Evolutionary conservation across 148 eudicot species (phyloP).

Genomic region (Silene latifolia): DNA sequence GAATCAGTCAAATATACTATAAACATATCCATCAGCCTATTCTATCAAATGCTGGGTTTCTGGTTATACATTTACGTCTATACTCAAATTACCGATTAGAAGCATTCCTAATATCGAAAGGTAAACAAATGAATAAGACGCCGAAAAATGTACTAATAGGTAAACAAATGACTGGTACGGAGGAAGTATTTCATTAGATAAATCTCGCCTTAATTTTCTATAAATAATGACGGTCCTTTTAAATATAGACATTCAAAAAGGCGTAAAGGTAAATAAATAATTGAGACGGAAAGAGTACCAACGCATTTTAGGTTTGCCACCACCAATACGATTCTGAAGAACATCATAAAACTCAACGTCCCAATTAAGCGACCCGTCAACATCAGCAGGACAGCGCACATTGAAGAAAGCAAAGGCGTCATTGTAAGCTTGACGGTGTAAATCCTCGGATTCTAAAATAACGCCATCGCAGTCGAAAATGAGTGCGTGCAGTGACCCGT

Average conservation of each 20-base stretch:
- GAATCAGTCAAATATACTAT: constrained; percentile 26
- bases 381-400: constrained; percentile 55
- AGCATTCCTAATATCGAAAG: too few species aligned
- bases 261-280: too few species aligned
- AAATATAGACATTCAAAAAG: too few species aligned
- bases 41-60: neutral
- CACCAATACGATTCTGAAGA: constrained; percentile 87
- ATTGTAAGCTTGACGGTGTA: constrained; percentile 92
- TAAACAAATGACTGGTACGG: too few species aligned
- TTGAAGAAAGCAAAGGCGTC: constrained; percentile 79
- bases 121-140: too few species aligned
- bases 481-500: constrained; percentile 36
- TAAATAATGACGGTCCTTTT: too few species aligned
- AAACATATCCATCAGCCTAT: neutral
- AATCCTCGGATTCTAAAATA: constrained; percentile 82
- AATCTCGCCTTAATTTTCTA: too few species aligned
- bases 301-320: constrained; percentile 97
- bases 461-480: constrained; percentile 97
- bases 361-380: constrained; percentile 62
- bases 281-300: constrained; percentile 37
- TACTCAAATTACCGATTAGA: too few species aligned
- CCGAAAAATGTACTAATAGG: too few species aligned
- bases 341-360: constrained; percentile 66
- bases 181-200: too few species aligned
- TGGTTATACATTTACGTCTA: neutral